Base-by-base conservation (phyloP, 768 basidiomycete species). In the Podaxis sp. region DNA sequence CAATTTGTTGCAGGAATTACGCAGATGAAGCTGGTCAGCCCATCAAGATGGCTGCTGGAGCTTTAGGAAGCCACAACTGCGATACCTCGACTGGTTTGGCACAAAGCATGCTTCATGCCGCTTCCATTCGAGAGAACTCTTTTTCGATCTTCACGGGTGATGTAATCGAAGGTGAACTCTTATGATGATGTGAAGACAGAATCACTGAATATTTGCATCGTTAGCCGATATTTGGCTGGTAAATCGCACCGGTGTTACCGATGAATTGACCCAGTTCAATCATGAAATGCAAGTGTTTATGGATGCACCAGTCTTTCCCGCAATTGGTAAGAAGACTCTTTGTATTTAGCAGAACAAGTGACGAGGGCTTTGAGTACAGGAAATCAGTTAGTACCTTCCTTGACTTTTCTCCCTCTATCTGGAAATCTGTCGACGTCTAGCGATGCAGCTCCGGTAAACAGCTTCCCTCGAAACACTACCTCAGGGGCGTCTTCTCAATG, bases 101-200 rank as follows among this genome's bases (percentile, higher is more conserved):
- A 0, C 75, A 81, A 16, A 82, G 79, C 40, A 79, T 85, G 80
- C 71, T 86, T 3, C 66, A 70, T 11, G 76, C 77, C 14, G 75
- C 82, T 10, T 70, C 79, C 38, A 56, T 66, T 5, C 64, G 72
- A 42, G 70, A 72, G 16, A 75, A 75, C 14, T 67, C 69, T 7
- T 86, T 85, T 67, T 77, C 82, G 4, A 79, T 88, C 36, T 87
- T 87, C 64, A 88, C 86, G 2, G 87, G 86, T 5, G 86, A 87
- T 66, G 81, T 86, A 5, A 78, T 86, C 4, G 85, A 86, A 71
- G 81, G 84, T 83, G 53, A 54, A 69, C 7, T 6, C 7, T 14
- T 14, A 13, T 44, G 7, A 16, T 13, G 0, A 27, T 1, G 18
- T 10, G 13, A 7, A 4, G 5, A 14, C 11, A 38, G 5, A 3